Conservation (phyloP, 2,329 filamentous ascomycete species). For the Scorias spongiosa region DNA sequence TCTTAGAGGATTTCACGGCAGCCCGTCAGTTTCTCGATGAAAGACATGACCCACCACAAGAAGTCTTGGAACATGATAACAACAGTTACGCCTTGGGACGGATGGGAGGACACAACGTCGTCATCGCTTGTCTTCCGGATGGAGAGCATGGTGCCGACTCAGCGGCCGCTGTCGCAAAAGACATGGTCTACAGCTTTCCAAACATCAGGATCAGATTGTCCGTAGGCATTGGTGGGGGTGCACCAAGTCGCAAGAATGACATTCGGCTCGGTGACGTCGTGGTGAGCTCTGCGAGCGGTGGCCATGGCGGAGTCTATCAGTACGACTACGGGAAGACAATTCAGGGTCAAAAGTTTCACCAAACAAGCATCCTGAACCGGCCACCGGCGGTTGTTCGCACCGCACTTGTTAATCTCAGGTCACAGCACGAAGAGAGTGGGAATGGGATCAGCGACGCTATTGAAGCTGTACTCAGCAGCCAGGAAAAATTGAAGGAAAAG, state of each 20-base stretch:
- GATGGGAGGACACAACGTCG: conserved; percentile 11
- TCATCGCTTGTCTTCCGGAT: conserved; percentile 8
- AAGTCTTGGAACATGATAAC: background rate
- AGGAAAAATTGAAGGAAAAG: background rate
- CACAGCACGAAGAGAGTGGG: background rate
- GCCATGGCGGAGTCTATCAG: conserved; percentile 13
- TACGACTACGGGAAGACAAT: conserved; percentile 11
- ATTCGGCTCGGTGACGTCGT: conserved; percentile 17
- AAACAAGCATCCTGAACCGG: background rate
- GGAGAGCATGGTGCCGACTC: conserved; percentile 3
- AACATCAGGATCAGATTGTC: conserved; percentile 2
- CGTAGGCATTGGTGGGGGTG: conserved; percentile 14
- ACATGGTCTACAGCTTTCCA: conserved; percentile 2
- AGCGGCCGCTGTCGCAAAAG: conserved; percentile 5
- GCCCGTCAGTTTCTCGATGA: too few relatives aligned
- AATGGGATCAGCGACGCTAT: background rate
- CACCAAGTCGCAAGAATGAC: conserved; percentile 8
- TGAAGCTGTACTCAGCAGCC: background rate
- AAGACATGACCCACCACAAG: too few relatives aligned
- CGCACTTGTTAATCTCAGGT: background rate
- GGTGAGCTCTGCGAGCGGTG: conserved; percentile 8
- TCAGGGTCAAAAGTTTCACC: background rate
- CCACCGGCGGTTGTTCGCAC: background rate
- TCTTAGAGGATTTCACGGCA: too few relatives aligned
- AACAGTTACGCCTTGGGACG: conserved; percentile 6